Percentiles rank a stretch among this genome's conserved stretches.
Evolutionary conservation across 2,329 filamentous ascomycete genomes (phyloP).

Genomic region (Dactylellina parvicollis): DNA sequence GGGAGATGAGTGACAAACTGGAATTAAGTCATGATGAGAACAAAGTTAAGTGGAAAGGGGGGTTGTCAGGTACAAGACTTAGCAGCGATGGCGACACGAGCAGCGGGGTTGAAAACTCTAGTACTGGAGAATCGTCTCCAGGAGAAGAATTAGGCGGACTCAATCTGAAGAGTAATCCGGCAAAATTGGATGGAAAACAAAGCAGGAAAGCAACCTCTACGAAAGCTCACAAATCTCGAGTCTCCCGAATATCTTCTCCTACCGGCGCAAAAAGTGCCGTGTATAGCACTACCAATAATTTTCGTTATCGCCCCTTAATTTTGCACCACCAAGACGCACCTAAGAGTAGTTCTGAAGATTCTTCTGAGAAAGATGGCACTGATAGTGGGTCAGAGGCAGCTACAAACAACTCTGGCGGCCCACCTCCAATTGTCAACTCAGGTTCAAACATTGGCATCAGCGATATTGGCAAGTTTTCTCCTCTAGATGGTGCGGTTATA

Average conservation of each 20-base stretch:
- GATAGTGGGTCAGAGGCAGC: conserved; percentile 37
- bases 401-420: conserved; percentile 29
- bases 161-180: conserved; percentile 59
- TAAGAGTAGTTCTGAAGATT: conserved; percentile 33
- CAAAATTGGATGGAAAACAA: conserved; percentile 59
- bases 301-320: conserved; percentile 39
- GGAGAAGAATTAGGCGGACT: conserved; percentile 62
- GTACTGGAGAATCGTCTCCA: conserved; percentile 62
- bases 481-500: conserved; percentile 73
- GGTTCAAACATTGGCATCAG: conserved; percentile 25
- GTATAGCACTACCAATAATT: conserved; percentile 25
- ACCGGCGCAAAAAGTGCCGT: neutral
- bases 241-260: conserved; percentile 37
- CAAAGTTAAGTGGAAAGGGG: conserved; percentile 82
- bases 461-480: conserved; percentile 40
- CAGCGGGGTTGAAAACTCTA: conserved; percentile 61
- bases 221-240: conserved; percentile 30
- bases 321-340: conserved; percentile 31
- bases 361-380: conserved; percentile 32
- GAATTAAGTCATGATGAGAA: conserved; percentile 80
- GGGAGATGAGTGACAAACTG: conserved; percentile 76
- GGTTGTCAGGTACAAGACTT: conserved; percentile 71
- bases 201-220: conserved; percentile 56
- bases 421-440: conserved; percentile 42
- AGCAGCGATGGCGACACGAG: conserved; percentile 72